These are phyloP conservation scores for Blepharisma stoltei DNA, from an alignment of 73 alveolate genomes.

Conservation along the genomic window DNA sequence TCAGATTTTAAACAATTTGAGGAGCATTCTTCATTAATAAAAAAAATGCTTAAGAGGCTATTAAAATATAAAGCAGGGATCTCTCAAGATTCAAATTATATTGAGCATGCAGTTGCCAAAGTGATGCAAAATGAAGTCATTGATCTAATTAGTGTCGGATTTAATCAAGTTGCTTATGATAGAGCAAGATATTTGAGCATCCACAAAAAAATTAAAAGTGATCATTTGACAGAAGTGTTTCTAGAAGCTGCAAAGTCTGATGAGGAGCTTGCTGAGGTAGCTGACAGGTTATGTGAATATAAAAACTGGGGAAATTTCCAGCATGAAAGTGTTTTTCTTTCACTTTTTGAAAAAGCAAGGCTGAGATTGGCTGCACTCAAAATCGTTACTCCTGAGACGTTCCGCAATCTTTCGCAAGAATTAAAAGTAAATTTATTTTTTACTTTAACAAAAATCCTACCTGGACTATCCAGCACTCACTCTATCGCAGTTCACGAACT, in stretches of 20 bases:
- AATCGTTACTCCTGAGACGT: background rate
- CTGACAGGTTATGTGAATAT: background rate
- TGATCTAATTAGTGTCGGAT: background rate
- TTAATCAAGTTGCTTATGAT: background rate
- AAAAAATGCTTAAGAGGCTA: background rate
- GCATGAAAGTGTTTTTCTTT: too few species aligned
- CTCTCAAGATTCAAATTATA: background rate
- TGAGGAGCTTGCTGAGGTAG: background rate
- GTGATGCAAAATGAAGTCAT: background rate
- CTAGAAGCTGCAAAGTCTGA: background rate
- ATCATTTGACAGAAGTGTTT: background rate
- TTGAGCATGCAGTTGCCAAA: background rate
- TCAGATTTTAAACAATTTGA: background rate
- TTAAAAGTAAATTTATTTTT: background rate
- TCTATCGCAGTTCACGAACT: too few species aligned
- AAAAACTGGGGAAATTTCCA: too few species aligned
- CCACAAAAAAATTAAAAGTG: background rate
- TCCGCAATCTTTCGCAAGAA: background rate
- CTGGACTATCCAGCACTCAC: background rate
- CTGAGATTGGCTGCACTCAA: too few species aligned
- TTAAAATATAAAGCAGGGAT: conserved; percentile 4
- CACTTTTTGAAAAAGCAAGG: too few species aligned
- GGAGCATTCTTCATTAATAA: background rate
- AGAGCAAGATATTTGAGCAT: background rate
- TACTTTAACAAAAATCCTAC: background rate